These are phyloP conservation scores for Erysimum cheiranthoides DNA, from an alignment of 345 rosid species.

Conservation along the genomic window DNA sequence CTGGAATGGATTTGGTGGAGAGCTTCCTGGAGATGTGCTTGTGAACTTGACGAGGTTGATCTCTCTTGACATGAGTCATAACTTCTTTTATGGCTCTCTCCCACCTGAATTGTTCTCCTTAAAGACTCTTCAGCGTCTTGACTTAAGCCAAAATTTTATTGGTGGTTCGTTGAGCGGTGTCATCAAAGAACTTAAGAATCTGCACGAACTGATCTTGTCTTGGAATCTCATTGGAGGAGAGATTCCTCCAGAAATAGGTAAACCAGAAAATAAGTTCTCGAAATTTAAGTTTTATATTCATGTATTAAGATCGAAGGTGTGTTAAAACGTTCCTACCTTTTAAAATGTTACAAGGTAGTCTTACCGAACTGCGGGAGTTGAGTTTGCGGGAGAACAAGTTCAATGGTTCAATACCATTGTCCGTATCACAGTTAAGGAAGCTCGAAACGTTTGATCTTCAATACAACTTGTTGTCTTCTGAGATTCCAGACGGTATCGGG, in stretches of 20 bases:
- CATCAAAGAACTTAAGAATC: too few relatives aligned
- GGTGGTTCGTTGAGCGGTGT: too few relatives aligned
- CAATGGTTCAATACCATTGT: constrained; percentile 46
- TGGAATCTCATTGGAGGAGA: constrained; percentile 41
- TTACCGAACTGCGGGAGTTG: constrained; percentile 28
- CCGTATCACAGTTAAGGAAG: constrained; percentile 40
- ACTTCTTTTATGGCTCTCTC: too few relatives aligned
- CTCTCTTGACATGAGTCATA: too few relatives aligned
- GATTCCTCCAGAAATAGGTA: constrained; percentile 45
- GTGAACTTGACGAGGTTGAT: too few relatives aligned
- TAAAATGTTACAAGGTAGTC: constrained; percentile 42
- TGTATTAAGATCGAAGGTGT: not conserved
- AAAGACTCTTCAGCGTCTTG: too few relatives aligned
- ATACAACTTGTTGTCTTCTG: constrained; percentile 36
- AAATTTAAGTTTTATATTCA: not conserved
- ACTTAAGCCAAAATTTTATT: too few relatives aligned
- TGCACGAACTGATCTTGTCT: constrained; percentile 37
- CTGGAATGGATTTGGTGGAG: constrained; percentile 34
- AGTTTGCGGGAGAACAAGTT: constrained; percentile 33
- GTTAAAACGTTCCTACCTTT: too few relatives aligned
- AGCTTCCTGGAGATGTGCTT: constrained; percentile 40
- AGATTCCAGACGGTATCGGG: constrained; percentile 51
- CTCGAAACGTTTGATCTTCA: constrained; percentile 31
- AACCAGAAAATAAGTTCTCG: not conserved
- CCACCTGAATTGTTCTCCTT: too few relatives aligned